Evolutionary conservation across 495 filamentous ascomycete species (phyloP), one percentile per base, ranked within the genome.

Genomic region (Pyronema domesticum): DNA sequence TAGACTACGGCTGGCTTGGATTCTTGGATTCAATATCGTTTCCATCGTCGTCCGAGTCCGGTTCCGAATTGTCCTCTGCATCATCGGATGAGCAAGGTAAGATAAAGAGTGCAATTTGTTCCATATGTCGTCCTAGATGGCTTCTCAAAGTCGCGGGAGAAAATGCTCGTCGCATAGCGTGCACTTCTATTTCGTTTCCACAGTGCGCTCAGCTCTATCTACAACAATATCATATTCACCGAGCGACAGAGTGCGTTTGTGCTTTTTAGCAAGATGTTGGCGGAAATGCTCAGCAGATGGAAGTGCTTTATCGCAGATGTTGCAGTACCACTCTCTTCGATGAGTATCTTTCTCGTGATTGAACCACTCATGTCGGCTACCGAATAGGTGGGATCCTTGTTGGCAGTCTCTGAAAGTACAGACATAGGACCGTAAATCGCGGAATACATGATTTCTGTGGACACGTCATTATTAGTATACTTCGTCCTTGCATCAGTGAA

Each of bases 91-190:
- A 17, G 10, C 43, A 56, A 15, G 54, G 58, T 7, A 62, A 52
- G 17, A 47, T 52, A 18, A 64, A 64, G 4, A 64, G 30, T 0
- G 61, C 60, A 8, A 63, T 49, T 39, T 64, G 61, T 46, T 64
- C 53, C 60, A 64, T 54, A 57, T 64, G 61, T 9, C 36, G 54
- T 13, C 46, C 57, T 14, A 64, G 37, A 40, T 64, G 61, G n/a
- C 57, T 55, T 40, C 47, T 34, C n/a, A 64, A 50, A 9, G 23
- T 8, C 8, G 7, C 34, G 43, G 39, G 45, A 6, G 8, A 46
- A 54, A 49, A 14, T 0, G 23, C 18, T 40, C 47, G 11, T 34
- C 13, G 35, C 59, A 62, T 36, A 62, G 40, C 0, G 57, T 56
- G 18, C 58, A 60, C 2, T 9, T 1, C 47, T 58, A 52, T 10